phyloP scores from a whole-genome alignment of 2,329 filamentous ascomycete genomes.

The Fusarium staphyleae region DNA sequence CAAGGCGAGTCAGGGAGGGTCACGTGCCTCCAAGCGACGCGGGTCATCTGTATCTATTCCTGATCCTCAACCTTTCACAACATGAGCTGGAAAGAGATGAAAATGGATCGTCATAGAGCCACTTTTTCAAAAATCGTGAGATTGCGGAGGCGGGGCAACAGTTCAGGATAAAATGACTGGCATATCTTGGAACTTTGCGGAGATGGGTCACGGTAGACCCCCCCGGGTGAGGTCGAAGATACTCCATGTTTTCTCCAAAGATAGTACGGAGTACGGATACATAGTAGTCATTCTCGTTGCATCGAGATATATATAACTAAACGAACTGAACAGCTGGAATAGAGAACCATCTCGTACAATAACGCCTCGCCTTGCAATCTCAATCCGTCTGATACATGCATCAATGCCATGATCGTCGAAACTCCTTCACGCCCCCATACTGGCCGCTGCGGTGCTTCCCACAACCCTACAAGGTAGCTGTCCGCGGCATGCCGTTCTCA shows the following conservation, averaged over 20 bases:
- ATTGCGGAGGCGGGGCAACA: not conserved
- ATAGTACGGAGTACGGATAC: too few relatives aligned
- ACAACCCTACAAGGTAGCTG: slow-evolving; percentile 48
- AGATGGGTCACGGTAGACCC: not conserved
- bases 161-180: not conserved
- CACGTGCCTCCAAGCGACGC: not conserved
- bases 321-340: not conserved
- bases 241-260: too few relatives aligned
- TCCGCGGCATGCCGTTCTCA: slow-evolving; percentile 50
- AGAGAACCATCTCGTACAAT: not conserved
- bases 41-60: too few relatives aligned
- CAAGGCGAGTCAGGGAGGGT: slow-evolving; percentile 23
- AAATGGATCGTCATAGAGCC: not conserved
- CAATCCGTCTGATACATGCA: not conserved
- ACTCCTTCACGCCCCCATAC: not conserved
- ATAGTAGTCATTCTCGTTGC: too few relatives aligned
- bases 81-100: not conserved
- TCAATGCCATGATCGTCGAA: not conserved
- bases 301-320: too few relatives aligned
- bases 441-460: slow-evolving; percentile 2
- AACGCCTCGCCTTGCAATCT: not conserved
- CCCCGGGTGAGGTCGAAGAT: not conserved
- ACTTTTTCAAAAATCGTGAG: not conserved
- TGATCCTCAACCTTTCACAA: not conserved
- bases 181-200: not conserved